Evolutionary conservation across 768 basidiomycete genomes (phyloP).

Genomic region (Serendipita sp.): DNA sequence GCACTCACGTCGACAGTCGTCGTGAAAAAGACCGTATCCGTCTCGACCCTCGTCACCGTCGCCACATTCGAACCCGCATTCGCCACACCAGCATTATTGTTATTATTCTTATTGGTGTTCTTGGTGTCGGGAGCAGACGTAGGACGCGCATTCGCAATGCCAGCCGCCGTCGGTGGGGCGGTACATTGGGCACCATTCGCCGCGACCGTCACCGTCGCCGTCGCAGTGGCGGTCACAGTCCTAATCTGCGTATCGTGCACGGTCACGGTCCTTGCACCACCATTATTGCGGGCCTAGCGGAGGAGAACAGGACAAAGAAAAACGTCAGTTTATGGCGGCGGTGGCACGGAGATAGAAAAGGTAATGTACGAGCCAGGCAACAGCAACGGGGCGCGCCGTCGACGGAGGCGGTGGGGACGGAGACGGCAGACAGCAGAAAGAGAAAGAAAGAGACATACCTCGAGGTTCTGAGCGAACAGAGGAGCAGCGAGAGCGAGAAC

Average conservation of each 20-base stretch:
- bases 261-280: background rate
- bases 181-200: background rate
- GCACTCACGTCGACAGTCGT: background rate
- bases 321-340: too few species aligned
- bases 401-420: background rate
- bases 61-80: background rate
- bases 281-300: too few species aligned
- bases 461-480: background rate
- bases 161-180: background rate
- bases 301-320: too few species aligned
- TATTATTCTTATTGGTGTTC: background rate
- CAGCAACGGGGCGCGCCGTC: background rate
- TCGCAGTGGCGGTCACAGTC: background rate
- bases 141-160: background rate
- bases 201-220: background rate
- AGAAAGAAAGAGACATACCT: background rate
- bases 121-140: background rate
- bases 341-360: too few species aligned
- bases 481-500: background rate
- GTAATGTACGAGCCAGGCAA: too few species aligned
- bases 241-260: background rate
- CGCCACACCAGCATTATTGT: background rate
- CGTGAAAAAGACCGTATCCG: background rate
- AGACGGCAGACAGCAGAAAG: background rate
- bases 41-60: background rate